These are phyloP conservation scores for Corylus americana DNA, from an alignment of 306 rosid species.

Conservation along the genomic window DNA sequence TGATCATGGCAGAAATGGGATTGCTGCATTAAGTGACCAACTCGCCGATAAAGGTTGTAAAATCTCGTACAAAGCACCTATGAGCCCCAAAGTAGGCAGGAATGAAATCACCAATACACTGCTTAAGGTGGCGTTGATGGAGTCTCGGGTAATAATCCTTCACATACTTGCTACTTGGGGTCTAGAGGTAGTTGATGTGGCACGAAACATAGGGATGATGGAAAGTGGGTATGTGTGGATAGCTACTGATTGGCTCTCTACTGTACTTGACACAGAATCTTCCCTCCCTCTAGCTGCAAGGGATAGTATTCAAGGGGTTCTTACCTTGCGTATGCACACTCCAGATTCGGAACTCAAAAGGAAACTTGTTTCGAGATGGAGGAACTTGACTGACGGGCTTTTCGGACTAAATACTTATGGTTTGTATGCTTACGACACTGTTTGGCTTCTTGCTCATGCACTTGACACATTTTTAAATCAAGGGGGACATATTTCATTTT, in stretches of 20 bases:
- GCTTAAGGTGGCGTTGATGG: constrained; percentile 74
- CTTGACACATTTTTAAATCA: constrained; percentile 65
- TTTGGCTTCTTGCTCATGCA: constrained; percentile 77
- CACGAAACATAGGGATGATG: constrained; percentile 74
- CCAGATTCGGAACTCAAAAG: constrained; percentile 67
- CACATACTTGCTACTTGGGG: constrained; percentile 52
- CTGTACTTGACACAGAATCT: constrained; percentile 49
- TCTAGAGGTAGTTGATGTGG: constrained; percentile 51
- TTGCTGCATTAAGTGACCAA: constrained; percentile 62
- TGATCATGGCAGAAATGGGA: constrained; percentile 89
- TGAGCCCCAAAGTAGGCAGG: constrained; percentile 45
- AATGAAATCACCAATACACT: constrained; percentile 61
- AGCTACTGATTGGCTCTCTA: constrained; percentile 74
- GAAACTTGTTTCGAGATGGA: constrained; percentile 73
- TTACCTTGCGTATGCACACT: constrained; percentile 63
- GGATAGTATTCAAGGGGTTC: constrained; percentile 71
- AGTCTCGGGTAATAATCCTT: constrained; percentile 72
- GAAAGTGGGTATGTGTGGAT: constrained; percentile 90
- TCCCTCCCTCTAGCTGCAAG: constrained; percentile 38
- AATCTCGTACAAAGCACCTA: constrained; percentile 80
- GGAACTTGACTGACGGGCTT: constrained; percentile 41
- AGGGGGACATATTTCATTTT: constrained; percentile 63
- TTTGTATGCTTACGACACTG: constrained; percentile 84
- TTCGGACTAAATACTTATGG: constrained; percentile 56
- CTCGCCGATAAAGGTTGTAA: constrained; percentile 77